Evolutionary conservation across 2,329 filamentous ascomycete species (phyloP).

Genomic region (Fusarium xyrophilum): DNA sequence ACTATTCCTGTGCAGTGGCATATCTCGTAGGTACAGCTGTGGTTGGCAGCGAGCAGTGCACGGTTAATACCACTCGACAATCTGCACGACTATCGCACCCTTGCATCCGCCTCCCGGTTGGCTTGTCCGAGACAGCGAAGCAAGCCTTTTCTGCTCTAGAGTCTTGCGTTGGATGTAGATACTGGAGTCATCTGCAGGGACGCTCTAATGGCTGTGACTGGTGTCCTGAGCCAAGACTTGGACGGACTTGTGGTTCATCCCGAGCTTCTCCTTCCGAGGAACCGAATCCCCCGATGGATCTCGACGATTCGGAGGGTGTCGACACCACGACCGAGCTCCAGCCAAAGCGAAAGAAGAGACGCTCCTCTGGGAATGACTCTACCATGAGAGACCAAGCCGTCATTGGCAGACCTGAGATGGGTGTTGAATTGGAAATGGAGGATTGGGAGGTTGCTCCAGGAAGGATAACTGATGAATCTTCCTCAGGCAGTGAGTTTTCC

Average conservation of each 20-base stretch:
- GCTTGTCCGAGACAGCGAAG: conserved; percentile 27
- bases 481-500: conserved; percentile 47
- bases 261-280: conserved; percentile 3
- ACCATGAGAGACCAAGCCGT: background rate
- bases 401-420: background rate
- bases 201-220: conserved; percentile 41
- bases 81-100: conserved; percentile 35
- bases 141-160: conserved; percentile 27
- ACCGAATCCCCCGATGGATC: conserved; percentile 4
- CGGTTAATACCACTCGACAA: conserved; percentile 6
- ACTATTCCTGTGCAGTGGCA: conserved; percentile 44
- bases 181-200: conserved; percentile 39
- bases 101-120: conserved; percentile 41
- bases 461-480: conserved; percentile 43
- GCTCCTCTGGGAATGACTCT: background rate
- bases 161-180: conserved; percentile 45
- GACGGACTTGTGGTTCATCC: background rate
- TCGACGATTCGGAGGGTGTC: conserved; percentile 1
- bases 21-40: conserved; percentile 44
- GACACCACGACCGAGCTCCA: background rate
- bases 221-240: background rate
- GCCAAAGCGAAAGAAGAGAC: background rate
- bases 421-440: conserved; percentile 48
- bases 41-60: conserved; percentile 30
- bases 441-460: conserved; percentile 56